Evolutionary conservation across 2,329 filamentous ascomycete genomes (phyloP).

Genomic region (Cladosporium cucumerinum): DNA sequence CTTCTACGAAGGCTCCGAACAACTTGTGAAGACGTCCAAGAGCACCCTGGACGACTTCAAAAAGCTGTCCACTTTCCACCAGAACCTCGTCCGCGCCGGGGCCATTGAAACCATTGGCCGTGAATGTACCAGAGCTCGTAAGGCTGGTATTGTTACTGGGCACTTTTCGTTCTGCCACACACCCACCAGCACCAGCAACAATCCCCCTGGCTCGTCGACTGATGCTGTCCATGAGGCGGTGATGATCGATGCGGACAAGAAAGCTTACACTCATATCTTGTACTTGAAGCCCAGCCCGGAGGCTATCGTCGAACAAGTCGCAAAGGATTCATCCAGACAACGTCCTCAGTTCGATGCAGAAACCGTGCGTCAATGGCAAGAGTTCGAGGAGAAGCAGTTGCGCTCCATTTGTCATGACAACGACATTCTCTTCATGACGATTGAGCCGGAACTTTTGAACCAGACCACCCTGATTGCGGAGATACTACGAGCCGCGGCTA

Average conservation of each 20-base stretch:
- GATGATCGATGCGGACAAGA: conserved; percentile 46
- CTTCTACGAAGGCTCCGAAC: conserved; percentile 54
- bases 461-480: conserved; percentile 36
- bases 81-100: conserved; percentile 35
- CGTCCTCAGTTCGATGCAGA: conserved; percentile 28
- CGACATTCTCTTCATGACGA: conserved; percentile 46
- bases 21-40: conserved; percentile 43
- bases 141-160: conserved; percentile 50
- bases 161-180: conserved; percentile 56
- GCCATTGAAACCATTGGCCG: conserved; percentile 48
- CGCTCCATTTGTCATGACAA: conserved; percentile 44
- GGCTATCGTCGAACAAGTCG: conserved; percentile 37
- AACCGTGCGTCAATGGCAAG: conserved; percentile 49
- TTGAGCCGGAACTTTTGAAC: conserved; percentile 18
- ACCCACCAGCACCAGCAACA: conserved; percentile 21
- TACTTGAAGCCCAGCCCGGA: conserved; percentile 49
- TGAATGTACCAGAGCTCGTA: conserved; percentile 35
- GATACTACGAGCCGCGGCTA: conserved; percentile 35
- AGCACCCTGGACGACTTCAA: conserved; percentile 54
- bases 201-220: neutral
- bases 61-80: conserved; percentile 35
- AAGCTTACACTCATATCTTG: conserved; percentile 56
- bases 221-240: conserved; percentile 27
- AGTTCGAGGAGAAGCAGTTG: conserved; percentile 45
- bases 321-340: conserved; percentile 37